Base-by-base conservation (phyloP, 768 basidiomycete genomes). In the Boletus vermiculosoides region DNA sequence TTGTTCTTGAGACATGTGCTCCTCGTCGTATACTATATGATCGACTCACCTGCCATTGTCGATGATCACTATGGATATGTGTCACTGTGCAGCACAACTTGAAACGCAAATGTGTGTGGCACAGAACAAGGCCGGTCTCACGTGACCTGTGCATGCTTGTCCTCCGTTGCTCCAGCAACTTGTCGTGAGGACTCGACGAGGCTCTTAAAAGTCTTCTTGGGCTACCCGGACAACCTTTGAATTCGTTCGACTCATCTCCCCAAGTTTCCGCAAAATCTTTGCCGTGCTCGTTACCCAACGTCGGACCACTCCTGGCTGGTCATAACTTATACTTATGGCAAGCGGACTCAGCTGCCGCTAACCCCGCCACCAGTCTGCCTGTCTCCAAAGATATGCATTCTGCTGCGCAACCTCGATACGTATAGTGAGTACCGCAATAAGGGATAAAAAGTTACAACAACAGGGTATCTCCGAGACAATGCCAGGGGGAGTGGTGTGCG, bases 401-500 rank as follows among this genome's bases (percentile, higher is more conserved):
- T 71, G 71, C 69, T 72, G 71, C 66, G 69, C 71, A 71, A 69
- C 71, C 53, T 62, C 57, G 58, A 60, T 71, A 72, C 60, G 47
- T 65, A 66, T 33, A 41, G 54, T 50, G 46, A 54, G 63, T 62
- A 72, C 56, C 66, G 61, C 44, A 65, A 65, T 62, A 62, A 70
- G 23, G 22, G 58, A 59, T 57, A 66, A 64, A 58, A 54, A 63
- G 66, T 62, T 56, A 72, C 71, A 55, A 64, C 69, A 72, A 71
- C 71, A 64, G 69, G 71, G 69, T 71, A 71, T 71, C 68, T 69
- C 65, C 69, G 66, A 72, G 69, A 69, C 64, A 56, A 63, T 70
- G 71, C 62, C 54, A 33, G 30, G n/a, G 52, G 45, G 52, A 28
- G 51, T 39, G 62, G 52, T 52, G 54, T 50, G 45, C 46, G 50